A percentile compares a stretch with the other conserved stretches of the same genome.
Conservation (phyloP, 306 rosid species). For the Astragalus glycyphyllos region DNA sequence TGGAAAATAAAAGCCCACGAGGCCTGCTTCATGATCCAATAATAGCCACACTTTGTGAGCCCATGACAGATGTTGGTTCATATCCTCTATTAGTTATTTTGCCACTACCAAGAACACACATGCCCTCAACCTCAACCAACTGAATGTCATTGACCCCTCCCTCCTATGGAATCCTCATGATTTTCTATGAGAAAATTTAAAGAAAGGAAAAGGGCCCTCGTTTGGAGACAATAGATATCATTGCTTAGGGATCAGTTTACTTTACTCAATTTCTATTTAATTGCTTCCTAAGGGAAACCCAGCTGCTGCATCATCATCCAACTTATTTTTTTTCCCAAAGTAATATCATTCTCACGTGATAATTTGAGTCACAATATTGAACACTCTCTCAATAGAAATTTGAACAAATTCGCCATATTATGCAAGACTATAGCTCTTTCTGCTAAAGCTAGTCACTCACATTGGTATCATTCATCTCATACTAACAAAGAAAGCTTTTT, state of each 20-base stretch:
- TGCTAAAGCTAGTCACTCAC: too few relatives aligned
- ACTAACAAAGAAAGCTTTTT: too few relatives aligned
- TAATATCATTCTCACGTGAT: background rate
- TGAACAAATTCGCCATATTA: too few relatives aligned
- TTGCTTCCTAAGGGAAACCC: constrained; percentile 30
- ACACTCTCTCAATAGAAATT: too few relatives aligned
- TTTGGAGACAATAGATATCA: constrained; percentile 10
- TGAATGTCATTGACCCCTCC: constrained; percentile 31
- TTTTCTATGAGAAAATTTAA: constrained; percentile 32
- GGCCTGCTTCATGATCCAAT: constrained; percentile 76
- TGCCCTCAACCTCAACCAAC: constrained; percentile 47
- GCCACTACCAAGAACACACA: constrained; percentile 44
- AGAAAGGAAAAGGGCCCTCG: constrained; percentile 2
- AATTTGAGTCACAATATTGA: too few relatives aligned
- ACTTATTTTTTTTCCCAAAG: constrained; percentile 30
- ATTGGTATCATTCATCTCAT: too few relatives aligned
- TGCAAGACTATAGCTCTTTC: too few relatives aligned
- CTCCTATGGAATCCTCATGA: constrained; percentile 50
- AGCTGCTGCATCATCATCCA: constrained; percentile 27
- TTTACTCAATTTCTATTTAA: constrained; percentile 35
- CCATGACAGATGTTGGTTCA: constrained; percentile 49
- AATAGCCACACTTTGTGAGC: constrained; percentile 64
- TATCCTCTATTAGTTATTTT: constrained; percentile 25
- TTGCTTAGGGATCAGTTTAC: constrained; percentile 38
- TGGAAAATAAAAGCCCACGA: constrained; percentile 69